Evolutionary conservation across 371 early-diverging fungal species (phyloP), one percentile per base, ranked within the genome.

Genomic region (Mortierella sp.): DNA sequence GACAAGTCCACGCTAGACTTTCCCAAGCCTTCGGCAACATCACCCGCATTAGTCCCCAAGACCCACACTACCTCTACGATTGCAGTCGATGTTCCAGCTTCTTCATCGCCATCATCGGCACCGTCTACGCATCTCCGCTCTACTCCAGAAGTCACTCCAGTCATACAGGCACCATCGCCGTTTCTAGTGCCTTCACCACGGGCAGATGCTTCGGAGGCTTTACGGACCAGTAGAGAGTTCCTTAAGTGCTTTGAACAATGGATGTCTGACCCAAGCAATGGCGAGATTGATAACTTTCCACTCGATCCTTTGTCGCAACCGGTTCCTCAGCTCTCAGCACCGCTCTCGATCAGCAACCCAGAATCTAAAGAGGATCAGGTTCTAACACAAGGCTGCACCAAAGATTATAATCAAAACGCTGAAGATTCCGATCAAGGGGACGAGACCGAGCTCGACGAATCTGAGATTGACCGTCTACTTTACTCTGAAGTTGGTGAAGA

Each of bases 401-500:
- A 62, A 36, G 70, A 65, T 41, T 59, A 50, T 32, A 22, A 21
- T 3, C 57, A 33, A n/a, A 45, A 32, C n/a, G 55, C 10, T 15
- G 55, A 11, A 13, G 53, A 60, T 0, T 67, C 62, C 13, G 74
- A 52, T 3, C 69, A 43, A 8, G 81, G 69, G 2, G 72, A 71
- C 15, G 75, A 64, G 16, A 61, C 66, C 0, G 79, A 79, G 45
- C 38, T 72, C 38, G 78, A 80, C 11, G 68, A 68, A 5, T 61
- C 75, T 9, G 75, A 80, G 16, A 58, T 80, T 15, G 81, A 80
- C 41, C 75, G 60, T 2, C 59, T 80, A 19, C 62, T 80, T 38
- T 80, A 80, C 60, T 74, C 81, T 0, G 81, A 80, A 22, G 66
- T 80, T 11, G 81, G 81, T 0, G 81, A 75, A 10, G 72, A 69